Conservation (phyloP, 768 basidiomycete genomes). For the Podaxis sp. region DNA sequence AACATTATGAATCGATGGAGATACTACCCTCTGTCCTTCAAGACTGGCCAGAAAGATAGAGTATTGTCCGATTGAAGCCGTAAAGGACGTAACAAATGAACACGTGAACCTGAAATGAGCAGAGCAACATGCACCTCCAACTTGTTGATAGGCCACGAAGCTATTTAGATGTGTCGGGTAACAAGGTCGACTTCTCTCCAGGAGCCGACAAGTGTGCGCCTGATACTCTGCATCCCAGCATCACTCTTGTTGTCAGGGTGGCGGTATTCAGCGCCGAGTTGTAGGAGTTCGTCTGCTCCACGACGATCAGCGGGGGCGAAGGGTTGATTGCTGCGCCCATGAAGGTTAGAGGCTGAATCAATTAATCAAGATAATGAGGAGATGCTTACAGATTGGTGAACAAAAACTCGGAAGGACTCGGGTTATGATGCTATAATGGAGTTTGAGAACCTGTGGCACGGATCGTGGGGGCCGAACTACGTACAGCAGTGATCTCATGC, state of each 20-base stretch:
- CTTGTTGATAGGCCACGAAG: too few relatives aligned
- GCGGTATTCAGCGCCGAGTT: slow-evolving; percentile 34
- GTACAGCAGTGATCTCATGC: slow-evolving; percentile 69
- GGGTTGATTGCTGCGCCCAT: slow-evolving; percentile 54
- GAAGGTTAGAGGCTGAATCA: neutral
- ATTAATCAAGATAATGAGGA: neutral
- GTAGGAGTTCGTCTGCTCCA: slow-evolving; percentile 52
- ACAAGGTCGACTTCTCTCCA: slow-evolving; percentile 42
- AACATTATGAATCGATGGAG: neutral
- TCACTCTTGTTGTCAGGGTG: slow-evolving; percentile 25
- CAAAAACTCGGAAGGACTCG: slow-evolving; percentile 51
- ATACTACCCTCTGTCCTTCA: neutral
- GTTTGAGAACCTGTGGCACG: neutral
- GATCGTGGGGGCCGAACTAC: slow-evolving; percentile 22
- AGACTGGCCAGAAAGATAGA: neutral
- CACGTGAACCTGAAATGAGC: neutral
- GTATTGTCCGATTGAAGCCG: neutral
- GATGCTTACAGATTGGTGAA: slow-evolving; percentile 42
- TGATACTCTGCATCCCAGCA: slow-evolving; percentile 36
- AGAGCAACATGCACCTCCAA: too few relatives aligned
- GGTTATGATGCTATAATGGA: slow-evolving; percentile 49
- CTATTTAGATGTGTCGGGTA: slow-evolving; percentile 26
- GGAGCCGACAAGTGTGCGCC: slow-evolving; percentile 38
- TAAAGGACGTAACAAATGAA: neutral
- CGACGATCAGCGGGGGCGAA: slow-evolving; percentile 67